Base-by-base conservation (phyloP, 1,139 yeast species). In the Komagataea norvegica region DNA sequence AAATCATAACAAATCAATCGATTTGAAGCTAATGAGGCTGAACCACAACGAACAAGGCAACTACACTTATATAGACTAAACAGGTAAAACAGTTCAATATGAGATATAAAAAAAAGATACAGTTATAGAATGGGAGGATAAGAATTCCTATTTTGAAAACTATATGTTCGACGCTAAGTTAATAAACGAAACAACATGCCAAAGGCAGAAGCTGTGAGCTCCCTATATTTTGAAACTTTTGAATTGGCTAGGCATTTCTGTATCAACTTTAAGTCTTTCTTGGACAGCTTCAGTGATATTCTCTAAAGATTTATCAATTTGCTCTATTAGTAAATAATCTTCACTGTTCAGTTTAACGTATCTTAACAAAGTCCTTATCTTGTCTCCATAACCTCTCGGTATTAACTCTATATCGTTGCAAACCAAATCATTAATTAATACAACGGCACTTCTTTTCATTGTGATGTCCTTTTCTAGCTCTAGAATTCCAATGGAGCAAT, bases 361-460 rank as follows among this genome's bases (percentile, higher is more conserved):
- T n/a, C 57, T 64, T 38, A 82, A 61, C 3, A 65, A 40, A 3
- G 58, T 57, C 30, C 66, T 54, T 3, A 77, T 61, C 41, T 64
- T 69, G 5, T 52, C 53, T 29, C 71, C 69, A 50, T 74, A 73
- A 1, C 64, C 60, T 8, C 54, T 54, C 0, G 87, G 79, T 33
- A 80, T 67, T 7, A 70, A 64, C 4, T 57, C 52, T 4, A 77
- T 61, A 6, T 69, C 70, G 13, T 64, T 64, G 29, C 70, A 55
- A 3, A 84, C 58, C 44, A 86, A 61, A 51, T 86, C 93, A 44
- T 77, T 74, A 3, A 86, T 61, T 25, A 87, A 59, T 11, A 79
- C 82, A 4, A 86, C 70, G 0, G 95, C 88, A 0, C 94, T 68
- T 33, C 96, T 66, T 46, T 94, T 68, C 73, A 89, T 70, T 2